A percentile compares a stretch with the other conserved stretches of the same genome.
Evolutionary conservation across 2,329 filamentous ascomycete species (phyloP).

Genomic region (Fusarium protoensiforme): DNA sequence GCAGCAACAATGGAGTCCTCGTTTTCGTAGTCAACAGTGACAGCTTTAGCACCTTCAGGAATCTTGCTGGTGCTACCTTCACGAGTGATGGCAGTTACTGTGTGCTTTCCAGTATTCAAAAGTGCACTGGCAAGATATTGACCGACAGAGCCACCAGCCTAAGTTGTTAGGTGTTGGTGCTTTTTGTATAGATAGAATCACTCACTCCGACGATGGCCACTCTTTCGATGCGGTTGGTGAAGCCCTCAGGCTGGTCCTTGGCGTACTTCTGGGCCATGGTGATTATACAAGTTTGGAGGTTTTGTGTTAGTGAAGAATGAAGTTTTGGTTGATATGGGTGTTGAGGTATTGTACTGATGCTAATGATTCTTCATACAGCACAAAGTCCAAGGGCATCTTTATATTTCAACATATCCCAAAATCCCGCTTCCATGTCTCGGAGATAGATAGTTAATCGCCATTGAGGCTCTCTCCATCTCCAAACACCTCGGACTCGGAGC

Average conservation of each 20-base stretch:
- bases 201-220: conserved; percentile 62
- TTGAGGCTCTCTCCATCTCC: not conserved
- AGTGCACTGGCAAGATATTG: conserved; percentile 53
- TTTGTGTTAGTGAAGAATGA: not conserved
- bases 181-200: not conserved
- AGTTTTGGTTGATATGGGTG: not conserved
- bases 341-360: not conserved
- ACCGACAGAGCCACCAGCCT: conserved; percentile 58
- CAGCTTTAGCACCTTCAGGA: conserved; percentile 56
- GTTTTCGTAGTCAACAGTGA: conserved; percentile 57
- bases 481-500: not conserved
- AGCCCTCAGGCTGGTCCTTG: conserved; percentile 50
- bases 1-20: conserved; percentile 58
- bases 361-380: not conserved
- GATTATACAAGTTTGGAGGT: not conserved
- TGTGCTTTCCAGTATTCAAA: conserved; percentile 59
- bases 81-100: conserved; percentile 63
- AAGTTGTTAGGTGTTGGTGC: not conserved
- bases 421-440: not conserved
- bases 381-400: not conserved
- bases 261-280: conserved; percentile 45
- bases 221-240: conserved; percentile 55
- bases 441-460: conserved; percentile 7
- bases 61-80: conserved; percentile 52
- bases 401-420: not conserved